Conservation (phyloP, 352 stramenopile species). For the Pilasporangium apinafurcum region DNA sequence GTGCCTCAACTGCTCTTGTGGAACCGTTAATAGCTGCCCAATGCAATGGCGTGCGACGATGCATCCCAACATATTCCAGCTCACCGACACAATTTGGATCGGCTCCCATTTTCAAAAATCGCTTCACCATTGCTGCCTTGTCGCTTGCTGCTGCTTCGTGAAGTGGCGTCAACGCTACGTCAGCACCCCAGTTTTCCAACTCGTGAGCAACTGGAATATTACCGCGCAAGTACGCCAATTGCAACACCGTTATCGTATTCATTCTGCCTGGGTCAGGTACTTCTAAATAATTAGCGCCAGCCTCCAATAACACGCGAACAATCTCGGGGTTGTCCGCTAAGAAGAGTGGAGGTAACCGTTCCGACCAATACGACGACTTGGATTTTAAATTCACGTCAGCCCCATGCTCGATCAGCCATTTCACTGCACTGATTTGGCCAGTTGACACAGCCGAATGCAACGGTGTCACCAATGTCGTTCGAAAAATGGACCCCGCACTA, state of each 20-base stretch:
- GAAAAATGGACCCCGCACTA: slow-evolving; percentile 49
- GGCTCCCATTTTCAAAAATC: slow-evolving; percentile 48
- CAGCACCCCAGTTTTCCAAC: slow-evolving; percentile 56
- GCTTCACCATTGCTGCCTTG: slow-evolving; percentile 38
- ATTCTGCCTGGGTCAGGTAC: slow-evolving; percentile 58
- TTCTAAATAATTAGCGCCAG: slow-evolving; percentile 63
- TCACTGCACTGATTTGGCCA: slow-evolving; percentile 43
- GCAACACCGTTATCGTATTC: slow-evolving; percentile 65
- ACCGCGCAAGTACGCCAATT: slow-evolving; percentile 57
- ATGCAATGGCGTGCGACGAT: slow-evolving; percentile 67
- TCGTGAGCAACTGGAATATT: slow-evolving; percentile 59
- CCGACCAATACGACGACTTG: slow-evolving; percentile 56
- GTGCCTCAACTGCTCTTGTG: slow-evolving; percentile 24
- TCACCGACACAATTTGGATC: slow-evolving; percentile 57
- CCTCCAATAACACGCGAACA: slow-evolving; percentile 48
- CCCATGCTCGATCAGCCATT: slow-evolving; percentile 48
- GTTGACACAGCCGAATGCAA: slow-evolving; percentile 63
- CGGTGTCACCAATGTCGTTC: slow-evolving; percentile 64
- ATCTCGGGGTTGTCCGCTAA: slow-evolving; percentile 64
- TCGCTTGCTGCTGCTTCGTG: slow-evolving; percentile 57
- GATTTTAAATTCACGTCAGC: slow-evolving; percentile 55
- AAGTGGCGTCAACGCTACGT: slow-evolving; percentile 75
- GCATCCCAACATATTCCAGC: slow-evolving; percentile 47
- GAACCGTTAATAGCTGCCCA: slow-evolving; percentile 61
- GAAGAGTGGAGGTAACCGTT: slow-evolving; percentile 63